Conservation (phyloP, 371 early-diverging fungal genomes). For the Aphelidium insulamus region DNA sequence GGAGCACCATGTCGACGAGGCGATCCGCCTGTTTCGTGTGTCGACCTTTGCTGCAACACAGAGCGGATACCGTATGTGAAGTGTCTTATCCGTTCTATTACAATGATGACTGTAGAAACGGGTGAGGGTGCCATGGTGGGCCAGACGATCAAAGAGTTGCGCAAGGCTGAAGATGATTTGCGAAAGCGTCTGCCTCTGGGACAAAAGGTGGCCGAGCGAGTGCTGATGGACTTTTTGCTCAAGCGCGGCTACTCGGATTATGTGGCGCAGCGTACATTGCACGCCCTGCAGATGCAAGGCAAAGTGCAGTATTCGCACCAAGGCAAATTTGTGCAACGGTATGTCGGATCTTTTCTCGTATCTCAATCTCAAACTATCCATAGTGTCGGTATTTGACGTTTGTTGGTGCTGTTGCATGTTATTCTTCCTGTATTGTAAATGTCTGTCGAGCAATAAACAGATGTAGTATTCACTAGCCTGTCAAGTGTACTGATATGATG, state of each 20-base stretch:
- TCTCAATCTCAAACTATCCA: no score
- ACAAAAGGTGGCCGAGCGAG: conserved; percentile 44
- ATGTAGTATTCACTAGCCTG: no score
- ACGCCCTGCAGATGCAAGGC: background rate
- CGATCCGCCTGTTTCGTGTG: conserved; percentile 89
- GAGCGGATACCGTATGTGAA: conserved; percentile 34
- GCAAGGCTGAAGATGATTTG: conserved; percentile 55
- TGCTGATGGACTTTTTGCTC: conserved; percentile 39
- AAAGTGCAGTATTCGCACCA: background rate
- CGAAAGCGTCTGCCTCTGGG: conserved; percentile 72
- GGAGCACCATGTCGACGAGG: conserved; percentile 91
- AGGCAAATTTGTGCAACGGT: background rate
- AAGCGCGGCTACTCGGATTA: background rate
- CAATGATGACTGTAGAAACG: conserved; percentile 1
- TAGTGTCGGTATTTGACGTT: no score
- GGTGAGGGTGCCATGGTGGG: conserved; percentile 48
- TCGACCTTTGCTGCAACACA: conserved; percentile 96
- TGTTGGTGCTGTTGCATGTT: no score
- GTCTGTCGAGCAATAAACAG: no score
- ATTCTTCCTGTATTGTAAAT: no score
- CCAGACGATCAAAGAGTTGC: conserved; percentile 46
- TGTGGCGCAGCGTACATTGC: background rate
- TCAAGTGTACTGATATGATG: no score
- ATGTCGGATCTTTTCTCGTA: no score
- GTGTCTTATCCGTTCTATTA: background rate